Evolutionary conservation across 176 grass and related monocot genomes (phyloP).

Genomic region (Triticum dicoccoides): DNA sequence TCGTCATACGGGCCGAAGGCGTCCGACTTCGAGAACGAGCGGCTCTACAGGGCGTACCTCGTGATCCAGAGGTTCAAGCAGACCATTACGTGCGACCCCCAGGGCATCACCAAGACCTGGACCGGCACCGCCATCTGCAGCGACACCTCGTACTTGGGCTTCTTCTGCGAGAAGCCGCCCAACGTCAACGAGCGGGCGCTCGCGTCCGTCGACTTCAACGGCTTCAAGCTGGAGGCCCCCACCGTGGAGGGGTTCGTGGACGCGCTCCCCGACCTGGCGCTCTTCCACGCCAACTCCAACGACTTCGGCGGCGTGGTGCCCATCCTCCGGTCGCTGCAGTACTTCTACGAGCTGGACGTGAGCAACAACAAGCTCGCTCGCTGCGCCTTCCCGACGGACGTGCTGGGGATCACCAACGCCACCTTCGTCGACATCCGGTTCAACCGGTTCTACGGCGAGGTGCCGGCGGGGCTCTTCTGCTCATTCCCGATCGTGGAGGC

Average conservation of each 20-base stretch:
- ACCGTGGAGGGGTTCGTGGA: conserved; percentile 33
- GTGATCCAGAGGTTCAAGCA: conserved; percentile 68
- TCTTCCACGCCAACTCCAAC: conserved; percentile 98
- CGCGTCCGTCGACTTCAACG: conserved; percentile 94
- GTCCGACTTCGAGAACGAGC: conserved; percentile 64
- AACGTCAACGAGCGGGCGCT: conserved; percentile 16
- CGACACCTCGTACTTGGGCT: conserved; percentile 37
- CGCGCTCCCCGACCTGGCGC: conserved; percentile 63
- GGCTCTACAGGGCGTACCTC: conserved; percentile 53
- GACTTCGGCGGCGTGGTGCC: conserved; percentile 48
- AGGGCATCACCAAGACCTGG: conserved; percentile 28
- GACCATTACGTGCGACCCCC: conserved; percentile 63
- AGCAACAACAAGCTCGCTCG: conserved; percentile 74
- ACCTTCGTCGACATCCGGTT: conserved; percentile 89
- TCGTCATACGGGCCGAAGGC: conserved; percentile 14
- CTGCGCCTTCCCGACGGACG: conserved; percentile 40
- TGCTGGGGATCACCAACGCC: conserved; percentile 53
- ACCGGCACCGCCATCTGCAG: conserved; percentile 43
- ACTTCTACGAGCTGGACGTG: conserved; percentile 93
- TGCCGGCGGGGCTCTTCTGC: conserved; percentile 53
- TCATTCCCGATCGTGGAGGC: conserved; percentile 50
- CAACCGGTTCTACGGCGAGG: conserved; percentile 42
- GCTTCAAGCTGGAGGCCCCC: conserved; percentile 17
- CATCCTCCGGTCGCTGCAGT: conserved; percentile 19
- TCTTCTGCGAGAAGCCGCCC: conserved; percentile 68